A percentile compares a stretch with the other conserved stretches of the same genome.
Evolutionary conservation across 2,329 filamentous ascomycete species (phyloP).

Genomic region (Pseudopithomyces maydicus): DNA sequence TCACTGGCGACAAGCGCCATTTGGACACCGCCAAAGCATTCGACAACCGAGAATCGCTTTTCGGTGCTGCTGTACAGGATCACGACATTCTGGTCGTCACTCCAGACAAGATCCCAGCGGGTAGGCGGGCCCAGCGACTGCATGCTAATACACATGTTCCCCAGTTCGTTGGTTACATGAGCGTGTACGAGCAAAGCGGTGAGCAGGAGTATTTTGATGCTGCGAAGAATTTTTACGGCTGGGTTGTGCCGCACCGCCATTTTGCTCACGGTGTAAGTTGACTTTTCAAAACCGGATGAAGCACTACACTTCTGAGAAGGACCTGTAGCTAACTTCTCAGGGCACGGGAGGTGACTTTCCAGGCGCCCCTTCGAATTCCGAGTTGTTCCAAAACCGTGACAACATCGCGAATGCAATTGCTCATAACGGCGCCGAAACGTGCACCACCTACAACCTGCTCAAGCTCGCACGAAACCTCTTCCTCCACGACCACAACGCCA

Average conservation of each 20-base stretch:
- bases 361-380: conserved; percentile 68
- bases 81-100: conserved; percentile 18
- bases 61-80: conserved; percentile 15
- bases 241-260: conserved; percentile 18
- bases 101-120: conserved; percentile 11
- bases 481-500: conserved; percentile 18
- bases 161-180: conserved; percentile 19
- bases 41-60: conserved; percentile 19
- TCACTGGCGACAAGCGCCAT: conserved; percentile 13
- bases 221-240: conserved; percentile 18
- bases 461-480: conserved; percentile 18
- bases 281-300: not conserved
- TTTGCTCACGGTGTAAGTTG: conserved; percentile 11
- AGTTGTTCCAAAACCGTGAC: conserved; percentile 72
- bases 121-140: conserved; percentile 13
- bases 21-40: conserved; percentile 17
- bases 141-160: conserved; percentile 20
- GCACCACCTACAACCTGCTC: conserved; percentile 21
- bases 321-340: not conserved
- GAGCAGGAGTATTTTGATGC: conserved; percentile 17
- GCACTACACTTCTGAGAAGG: not conserved
- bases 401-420: conserved; percentile 90
- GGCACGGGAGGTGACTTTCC: conserved; percentile 17
- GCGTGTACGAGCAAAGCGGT: conserved; percentile 17
- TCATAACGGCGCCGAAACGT: conserved; percentile 17